Evolutionary conservation across 495 filamentous ascomycete genomes (phyloP), one percentile per base, ranked within the genome.

Genomic region (Xylaria telfairii): DNA sequence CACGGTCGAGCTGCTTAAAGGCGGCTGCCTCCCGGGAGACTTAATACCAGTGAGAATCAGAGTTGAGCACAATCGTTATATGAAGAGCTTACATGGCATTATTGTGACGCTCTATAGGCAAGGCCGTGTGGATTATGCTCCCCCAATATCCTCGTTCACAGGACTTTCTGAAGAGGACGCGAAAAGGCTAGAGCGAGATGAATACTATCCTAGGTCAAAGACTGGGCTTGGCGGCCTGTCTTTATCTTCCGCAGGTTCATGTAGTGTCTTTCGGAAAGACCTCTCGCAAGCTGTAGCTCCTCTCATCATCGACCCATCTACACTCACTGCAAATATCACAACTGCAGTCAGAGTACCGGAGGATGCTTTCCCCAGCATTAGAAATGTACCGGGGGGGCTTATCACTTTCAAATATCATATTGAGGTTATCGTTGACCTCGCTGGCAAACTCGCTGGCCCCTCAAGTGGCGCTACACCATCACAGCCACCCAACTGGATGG

Each of bases 381-480:
- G 88, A 15, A 90, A 88, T 67, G 93, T 97, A 4, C 96, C 96
- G 0, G 93, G 95, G 26, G 89, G 90, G 30, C 94, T 97, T 87
- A 96, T 99, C 70, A 92, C 90, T 71, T 98, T 99, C 81, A 92
- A 91, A 73, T 98, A 99, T 76, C 92, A 92, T 73, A 87, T 97
- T 30, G 96, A 99, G 78, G 92, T 97, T 3, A 90, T 98, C 26
- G 87, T 97, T 2, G 96, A 99, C 75, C 83, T 98, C 10, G 93
- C 95, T 34, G 94, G 95, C 17, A 97, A 93, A 75, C 84, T 97
- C 5, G 89, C 90, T 26, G 88, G 90, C 6, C 76, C 76, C 59
- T 76, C 76, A 10, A 70, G 69, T 24, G 73, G 76, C 26, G 67
- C 51, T 30, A 73, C 75, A 10, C 73, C 74, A 47, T 68, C 71